Percentiles rank a stretch among this genome's conserved stretches.
Conservation (phyloP, 352 stramenopile genomes). For the Globisporangium okanoganense region DNA sequence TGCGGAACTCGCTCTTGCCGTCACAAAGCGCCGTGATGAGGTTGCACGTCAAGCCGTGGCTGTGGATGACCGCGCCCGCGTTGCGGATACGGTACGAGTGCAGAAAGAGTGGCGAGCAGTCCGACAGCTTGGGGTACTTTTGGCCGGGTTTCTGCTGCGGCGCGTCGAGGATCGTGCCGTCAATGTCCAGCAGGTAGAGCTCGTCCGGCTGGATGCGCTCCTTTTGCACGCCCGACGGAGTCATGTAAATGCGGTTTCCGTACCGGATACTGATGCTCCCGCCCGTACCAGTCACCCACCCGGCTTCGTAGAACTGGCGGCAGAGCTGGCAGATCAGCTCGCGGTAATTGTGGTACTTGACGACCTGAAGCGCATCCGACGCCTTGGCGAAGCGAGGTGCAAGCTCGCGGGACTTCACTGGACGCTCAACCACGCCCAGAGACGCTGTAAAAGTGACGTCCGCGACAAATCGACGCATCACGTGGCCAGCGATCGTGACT, state of each 20-base stretch:
- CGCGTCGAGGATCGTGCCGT: conserved; percentile 72
- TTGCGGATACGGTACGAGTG: conserved; percentile 87
- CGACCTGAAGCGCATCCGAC: conserved; percentile 39
- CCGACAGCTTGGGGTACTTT: conserved; percentile 83
- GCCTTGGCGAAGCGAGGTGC: conserved; percentile 33
- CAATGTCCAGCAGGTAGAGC: conserved; percentile 92
- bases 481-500: conserved; percentile 20
- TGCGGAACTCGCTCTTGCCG: conserved; percentile 73
- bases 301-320: conserved; percentile 69
- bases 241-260: conserved; percentile 93
- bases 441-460: conserved; percentile 18
- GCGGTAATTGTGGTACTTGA: conserved; percentile 41
- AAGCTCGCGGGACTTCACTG: conserved; percentile 13
- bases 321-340: conserved; percentile 72
- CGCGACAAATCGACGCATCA: conserved; percentile 46
- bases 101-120: conserved; percentile 93
- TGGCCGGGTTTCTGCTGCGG: conserved; percentile 36
- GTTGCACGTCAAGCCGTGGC: conserved; percentile 82
- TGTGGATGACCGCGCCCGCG: conserved; percentile 74
- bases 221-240: conserved; percentile 95
- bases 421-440: conserved; percentile 17
- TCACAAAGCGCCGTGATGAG: conserved; percentile 90
- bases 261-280: conserved; percentile 92
- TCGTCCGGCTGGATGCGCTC: conserved; percentile 94
- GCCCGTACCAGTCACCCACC: conserved; percentile 95